These are phyloP conservation scores for Aureobasidium mangrovei DNA, from an alignment of 2,329 filamentous ascomycete genomes.

Conservation along the genomic window DNA sequence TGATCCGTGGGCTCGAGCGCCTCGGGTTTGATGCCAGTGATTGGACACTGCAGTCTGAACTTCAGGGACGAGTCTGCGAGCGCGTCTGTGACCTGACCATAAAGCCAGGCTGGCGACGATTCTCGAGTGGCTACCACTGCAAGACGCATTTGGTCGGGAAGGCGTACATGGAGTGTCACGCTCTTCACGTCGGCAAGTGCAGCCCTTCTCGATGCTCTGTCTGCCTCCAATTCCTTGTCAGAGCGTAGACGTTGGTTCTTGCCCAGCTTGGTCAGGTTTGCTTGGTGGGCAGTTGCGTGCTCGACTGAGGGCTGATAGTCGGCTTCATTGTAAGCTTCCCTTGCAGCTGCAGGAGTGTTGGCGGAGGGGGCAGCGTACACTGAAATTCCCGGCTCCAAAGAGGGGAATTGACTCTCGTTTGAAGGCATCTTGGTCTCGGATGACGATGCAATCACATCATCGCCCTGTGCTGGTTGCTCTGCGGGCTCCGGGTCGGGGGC, in stretches of 20 bases:
- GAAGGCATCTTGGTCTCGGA: slow-evolving; percentile 18
- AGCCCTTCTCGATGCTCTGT: slow-evolving; percentile 56
- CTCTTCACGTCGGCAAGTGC: slow-evolving; percentile 57
- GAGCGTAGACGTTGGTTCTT: slow-evolving; percentile 72
- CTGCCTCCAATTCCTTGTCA: slow-evolving; percentile 69
- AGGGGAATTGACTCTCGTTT: slow-evolving; percentile 10
- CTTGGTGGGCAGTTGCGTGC: slow-evolving; percentile 68
- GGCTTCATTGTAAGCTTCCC: slow-evolving; percentile 55
- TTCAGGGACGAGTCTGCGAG: slow-evolving; percentile 54
- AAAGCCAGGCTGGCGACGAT: slow-evolving; percentile 63
- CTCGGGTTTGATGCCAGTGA: slow-evolving; percentile 41
- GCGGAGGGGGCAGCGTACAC: slow-evolving; percentile 70
- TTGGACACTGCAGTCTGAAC: slow-evolving; percentile 63
- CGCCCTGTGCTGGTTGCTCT: slow-evolving; percentile 14
- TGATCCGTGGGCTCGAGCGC: slow-evolving; percentile 29
- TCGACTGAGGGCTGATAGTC: slow-evolving; percentile 69
- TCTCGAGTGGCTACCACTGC: slow-evolving; percentile 59
- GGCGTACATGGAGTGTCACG: slow-evolving; percentile 70
- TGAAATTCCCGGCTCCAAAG: slow-evolving; percentile 20
- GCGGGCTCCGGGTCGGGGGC: slow-evolving; percentile 18
- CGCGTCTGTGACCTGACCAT: slow-evolving; percentile 63
- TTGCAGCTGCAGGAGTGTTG: slow-evolving; percentile 66
- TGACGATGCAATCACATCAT: slow-evolving; percentile 25
- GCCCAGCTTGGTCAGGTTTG: slow-evolving; percentile 50
- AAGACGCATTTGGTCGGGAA: slow-evolving; percentile 76